phyloP scores from a whole-genome alignment of 768 basidiomycete species.

The Antrodiella citrinella region DNA sequence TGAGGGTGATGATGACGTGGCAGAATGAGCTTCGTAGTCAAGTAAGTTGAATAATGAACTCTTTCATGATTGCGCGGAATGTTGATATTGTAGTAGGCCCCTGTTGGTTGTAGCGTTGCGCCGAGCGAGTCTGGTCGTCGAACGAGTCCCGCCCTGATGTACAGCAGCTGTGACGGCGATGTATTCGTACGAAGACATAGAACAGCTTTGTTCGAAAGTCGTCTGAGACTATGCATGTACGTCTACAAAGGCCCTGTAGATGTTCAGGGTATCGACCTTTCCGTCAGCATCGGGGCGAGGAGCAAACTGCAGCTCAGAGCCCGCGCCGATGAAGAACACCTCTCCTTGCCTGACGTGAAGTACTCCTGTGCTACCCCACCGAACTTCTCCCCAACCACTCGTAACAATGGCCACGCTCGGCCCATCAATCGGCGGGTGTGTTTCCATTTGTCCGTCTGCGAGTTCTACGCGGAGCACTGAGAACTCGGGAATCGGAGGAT shows the following conservation, averaged over 20 bases:
- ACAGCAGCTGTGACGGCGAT: too few species aligned
- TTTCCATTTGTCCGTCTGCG: constrained; percentile 33
- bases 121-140: too few species aligned
- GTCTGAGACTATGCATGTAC: constrained; percentile 9
- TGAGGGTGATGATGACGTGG: too few species aligned
- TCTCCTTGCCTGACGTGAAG: constrained; percentile 53
- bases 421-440: constrained; percentile 60
- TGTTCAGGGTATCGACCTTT: constrained; percentile 29
- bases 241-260: constrained; percentile 69
- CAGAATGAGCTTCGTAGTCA: too few species aligned
- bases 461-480: constrained; percentile 67
- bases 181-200: too few species aligned
- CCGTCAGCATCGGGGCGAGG: constrained; percentile 23
- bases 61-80: too few species aligned
- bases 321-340: constrained; percentile 80
- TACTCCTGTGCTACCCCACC: constrained; percentile 32
- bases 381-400: constrained; percentile 50
- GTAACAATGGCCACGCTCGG: constrained; percentile 83
- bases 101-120: too few species aligned
- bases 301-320: constrained; percentile 42
- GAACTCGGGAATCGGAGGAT: constrained; percentile 93
- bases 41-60: too few species aligned
- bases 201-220: neutral
- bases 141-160: too few species aligned
- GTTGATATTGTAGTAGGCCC: too few species aligned